Conservation (phyloP, 2,329 filamentous ascomycete genomes). For the Alternaria sp. region DNA sequence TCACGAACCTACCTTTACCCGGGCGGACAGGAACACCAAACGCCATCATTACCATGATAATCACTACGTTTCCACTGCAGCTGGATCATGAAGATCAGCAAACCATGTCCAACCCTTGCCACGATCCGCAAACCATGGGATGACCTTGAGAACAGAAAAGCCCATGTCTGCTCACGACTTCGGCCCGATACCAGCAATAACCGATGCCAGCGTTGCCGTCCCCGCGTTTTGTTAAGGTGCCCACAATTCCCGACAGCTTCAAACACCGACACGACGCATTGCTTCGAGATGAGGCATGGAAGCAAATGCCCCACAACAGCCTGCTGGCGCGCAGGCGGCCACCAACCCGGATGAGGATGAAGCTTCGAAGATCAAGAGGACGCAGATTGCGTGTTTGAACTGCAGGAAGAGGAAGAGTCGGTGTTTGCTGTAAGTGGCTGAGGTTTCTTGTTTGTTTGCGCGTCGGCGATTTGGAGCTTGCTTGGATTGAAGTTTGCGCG, state of each 20-base stretch:
- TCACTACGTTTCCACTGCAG: not conserved
- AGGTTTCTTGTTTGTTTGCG: slow-evolving; percentile 7
- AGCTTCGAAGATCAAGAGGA: slow-evolving; percentile 27
- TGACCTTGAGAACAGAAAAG: not conserved
- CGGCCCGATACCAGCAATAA: slow-evolving; percentile 12
- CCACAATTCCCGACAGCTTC: slow-evolving; percentile 17
- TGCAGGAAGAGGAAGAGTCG: slow-evolving; percentile 50
- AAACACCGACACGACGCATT: slow-evolving; percentile 18
- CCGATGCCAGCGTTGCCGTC: slow-evolving; percentile 14
- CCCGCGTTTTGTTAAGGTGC: slow-evolving; percentile 7
- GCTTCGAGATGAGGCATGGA: slow-evolving; percentile 20
- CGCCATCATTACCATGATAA: not conserved
- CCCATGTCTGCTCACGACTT: not conserved
- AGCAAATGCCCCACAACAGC: slow-evolving; percentile 17
- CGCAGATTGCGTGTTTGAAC: slow-evolving; percentile 40
- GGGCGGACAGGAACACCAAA: not conserved
- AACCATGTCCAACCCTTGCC: not conserved
- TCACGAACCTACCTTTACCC: not conserved
- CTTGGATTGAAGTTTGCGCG: not conserved
- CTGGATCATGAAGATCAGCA: not conserved
- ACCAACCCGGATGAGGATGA: slow-evolving; percentile 24
- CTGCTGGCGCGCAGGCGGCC: slow-evolving; percentile 13
- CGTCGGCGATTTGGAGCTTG: not conserved
- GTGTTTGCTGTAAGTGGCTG: slow-evolving; percentile 47
- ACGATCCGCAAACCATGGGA: not conserved